Percentiles rank a stretch among this genome's conserved stretches.
These are phyloP conservation scores for Kluyveromyces marxianus DNA, from an alignment of 1,139 yeast species.

Conservation along the genomic window DNA sequence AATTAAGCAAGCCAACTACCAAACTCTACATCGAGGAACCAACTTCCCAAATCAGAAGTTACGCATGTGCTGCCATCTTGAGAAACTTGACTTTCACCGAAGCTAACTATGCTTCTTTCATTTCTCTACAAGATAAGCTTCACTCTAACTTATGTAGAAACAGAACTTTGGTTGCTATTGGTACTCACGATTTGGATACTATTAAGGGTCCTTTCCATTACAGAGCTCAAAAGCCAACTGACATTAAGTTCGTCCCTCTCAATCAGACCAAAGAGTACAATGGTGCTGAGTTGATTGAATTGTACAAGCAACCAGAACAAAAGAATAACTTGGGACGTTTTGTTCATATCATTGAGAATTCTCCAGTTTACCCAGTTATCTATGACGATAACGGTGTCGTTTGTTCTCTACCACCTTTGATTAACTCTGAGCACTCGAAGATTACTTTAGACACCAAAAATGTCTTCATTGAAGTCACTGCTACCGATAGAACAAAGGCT, in stretches of 20 bases:
- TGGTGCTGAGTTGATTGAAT: slow-evolving; percentile 78
- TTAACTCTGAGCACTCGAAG: slow-evolving; percentile 87
- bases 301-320: slow-evolving; percentile 56
- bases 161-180: slow-evolving; percentile 95
- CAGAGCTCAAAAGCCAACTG: slow-evolving; percentile 75
- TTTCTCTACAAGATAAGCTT: slow-evolving; percentile 90
- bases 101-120: slow-evolving; percentile 87
- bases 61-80: slow-evolving; percentile 88
- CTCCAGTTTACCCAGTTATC: slow-evolving; percentile 88
- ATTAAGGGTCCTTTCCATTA: slow-evolving; percentile 81
- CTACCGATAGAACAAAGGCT: slow-evolving; percentile 88
- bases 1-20: slow-evolving; percentile 51
- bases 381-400: slow-evolving; percentile 72
- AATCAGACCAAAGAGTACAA: slow-evolving; percentile 73
- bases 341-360: slow-evolving; percentile 79
- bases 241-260: slow-evolving; percentile 73
- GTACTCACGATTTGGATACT: slow-evolving; percentile 91
- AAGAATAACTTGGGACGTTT: slow-evolving; percentile 87
- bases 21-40: slow-evolving; percentile 69
- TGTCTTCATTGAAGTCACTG: slow-evolving; percentile 90
- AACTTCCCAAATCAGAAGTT: slow-evolving; percentile 73
- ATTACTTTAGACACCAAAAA: slow-evolving; percentile 78
- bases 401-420: slow-evolving; percentile 93
- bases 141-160: slow-evolving; percentile 95
- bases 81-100: slow-evolving; percentile 76